phyloP scores from a whole-genome alignment of 164 flowering plant species.

The Vitis labrusca region DNA sequence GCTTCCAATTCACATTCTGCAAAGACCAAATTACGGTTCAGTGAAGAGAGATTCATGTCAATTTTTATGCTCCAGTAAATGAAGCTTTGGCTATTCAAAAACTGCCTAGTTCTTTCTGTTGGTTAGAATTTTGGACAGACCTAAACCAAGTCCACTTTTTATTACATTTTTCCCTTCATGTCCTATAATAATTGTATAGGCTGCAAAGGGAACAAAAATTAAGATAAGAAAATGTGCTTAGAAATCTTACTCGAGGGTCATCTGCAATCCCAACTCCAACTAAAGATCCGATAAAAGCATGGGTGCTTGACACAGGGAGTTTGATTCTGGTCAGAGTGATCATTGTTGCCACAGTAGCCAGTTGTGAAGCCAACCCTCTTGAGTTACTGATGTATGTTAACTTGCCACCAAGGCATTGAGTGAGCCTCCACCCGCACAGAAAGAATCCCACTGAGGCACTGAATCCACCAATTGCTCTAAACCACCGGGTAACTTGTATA shows the following conservation, averaged over 20 bases:
- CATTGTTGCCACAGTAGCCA: slow-evolving; percentile 22
- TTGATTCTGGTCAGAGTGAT: slow-evolving; percentile 13
- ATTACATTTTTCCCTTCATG: too few relatives aligned
- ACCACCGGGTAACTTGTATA: slow-evolving; percentile 17
- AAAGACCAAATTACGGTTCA: background rate
- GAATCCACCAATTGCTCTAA: slow-evolving; percentile 23
- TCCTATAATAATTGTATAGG: background rate
- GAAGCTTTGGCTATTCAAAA: too few relatives aligned
- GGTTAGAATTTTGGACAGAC: too few relatives aligned
- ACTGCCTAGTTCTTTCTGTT: too few relatives aligned
- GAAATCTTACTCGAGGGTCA: slow-evolving; percentile 16
- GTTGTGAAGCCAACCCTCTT: slow-evolving; percentile 25
- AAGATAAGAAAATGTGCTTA: background rate
- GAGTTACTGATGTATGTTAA: slow-evolving; percentile 28
- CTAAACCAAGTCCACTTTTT: too few relatives aligned
- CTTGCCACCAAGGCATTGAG: slow-evolving; percentile 29
- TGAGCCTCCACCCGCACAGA: slow-evolving; percentile 21
- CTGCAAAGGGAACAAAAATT: background rate
- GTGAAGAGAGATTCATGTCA: too few relatives aligned
- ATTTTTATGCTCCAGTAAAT: too few relatives aligned
- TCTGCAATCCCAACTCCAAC: slow-evolving; percentile 30
- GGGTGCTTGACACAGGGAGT: slow-evolving; percentile 23
- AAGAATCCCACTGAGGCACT: slow-evolving; percentile 25
- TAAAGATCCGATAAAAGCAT: slow-evolving; percentile 26
- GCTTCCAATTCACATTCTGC: slow-evolving; percentile 39